Percentiles rank a stretch among this genome's conserved stretches.
Conservation (phyloP, 2,329 filamentous ascomycete species). For the Thielaviopsis musarum region DNA sequence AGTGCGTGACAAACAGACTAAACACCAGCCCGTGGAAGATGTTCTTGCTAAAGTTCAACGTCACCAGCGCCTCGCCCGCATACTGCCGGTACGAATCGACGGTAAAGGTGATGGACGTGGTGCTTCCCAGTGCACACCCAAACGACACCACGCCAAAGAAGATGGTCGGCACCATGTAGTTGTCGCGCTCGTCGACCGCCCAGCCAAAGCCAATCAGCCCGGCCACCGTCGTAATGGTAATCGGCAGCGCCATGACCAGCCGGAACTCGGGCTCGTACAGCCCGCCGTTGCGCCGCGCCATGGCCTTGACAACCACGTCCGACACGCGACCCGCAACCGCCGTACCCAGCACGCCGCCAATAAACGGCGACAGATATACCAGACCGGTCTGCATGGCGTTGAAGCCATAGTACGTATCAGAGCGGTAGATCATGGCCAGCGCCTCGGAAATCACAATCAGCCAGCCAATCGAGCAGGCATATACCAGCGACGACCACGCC, state of each 20-base stretch:
- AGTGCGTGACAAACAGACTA: conserved; percentile 70
- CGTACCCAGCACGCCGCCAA: conserved; percentile 80
- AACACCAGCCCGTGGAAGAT: conserved; percentile 83
- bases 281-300: conserved; percentile 77
- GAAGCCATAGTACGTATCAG: conserved; percentile 59
- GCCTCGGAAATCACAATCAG: conserved; percentile 87
- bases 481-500: conserved; percentile 73
- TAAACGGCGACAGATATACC: conserved; percentile 77
- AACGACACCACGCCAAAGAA: conserved; percentile 91
- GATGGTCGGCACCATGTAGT: conserved; percentile 81
- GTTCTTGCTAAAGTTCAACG: conserved; percentile 89
- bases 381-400: conserved; percentile 64
- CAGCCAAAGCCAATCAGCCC: conserved; percentile 96
- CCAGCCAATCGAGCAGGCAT: conserved; percentile 83
- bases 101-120: conserved; percentile 83
- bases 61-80: conserved; percentile 84
- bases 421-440: conserved; percentile 63
- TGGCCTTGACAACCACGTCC: conserved; percentile 65
- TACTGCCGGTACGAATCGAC: conserved; percentile 90
- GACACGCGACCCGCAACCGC: conserved; percentile 78
- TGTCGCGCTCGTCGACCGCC: conserved; percentile 57
- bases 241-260: conserved; percentile 70
- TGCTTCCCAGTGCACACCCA: conserved; percentile 77
- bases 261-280: conserved; percentile 92
- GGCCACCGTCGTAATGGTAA: conserved; percentile 60